Evolutionary conservation across 2,329 filamentous ascomycete species (phyloP).

Genomic region (Phyllosticta citribraziliensis): DNA sequence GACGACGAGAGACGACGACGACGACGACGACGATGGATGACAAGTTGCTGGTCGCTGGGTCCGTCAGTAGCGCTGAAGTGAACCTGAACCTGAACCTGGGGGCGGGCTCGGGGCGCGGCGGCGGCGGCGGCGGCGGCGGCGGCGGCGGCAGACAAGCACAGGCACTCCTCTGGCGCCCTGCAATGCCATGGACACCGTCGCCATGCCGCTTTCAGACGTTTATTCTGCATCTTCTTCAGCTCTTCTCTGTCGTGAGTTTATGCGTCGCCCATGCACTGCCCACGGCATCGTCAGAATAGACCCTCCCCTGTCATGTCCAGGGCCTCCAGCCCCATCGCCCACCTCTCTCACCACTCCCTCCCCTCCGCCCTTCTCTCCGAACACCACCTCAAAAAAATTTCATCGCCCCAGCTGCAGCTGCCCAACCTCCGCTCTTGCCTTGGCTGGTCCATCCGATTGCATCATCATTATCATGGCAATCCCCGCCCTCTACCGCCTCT

Average conservation of each 20-base stretch:
- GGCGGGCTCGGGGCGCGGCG: neutral
- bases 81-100: neutral
- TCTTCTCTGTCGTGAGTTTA: no score
- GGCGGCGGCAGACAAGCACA: neutral
- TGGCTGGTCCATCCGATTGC: neutral
- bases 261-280: no score
- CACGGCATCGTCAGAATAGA: no score
- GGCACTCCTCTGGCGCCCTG: neutral
- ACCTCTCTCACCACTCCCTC: neutral
- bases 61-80: neutral
- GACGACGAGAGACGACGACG: neutral
- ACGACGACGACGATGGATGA: neutral
- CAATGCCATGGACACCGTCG: neutral
- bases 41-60: neutral
- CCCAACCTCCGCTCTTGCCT: neutral
- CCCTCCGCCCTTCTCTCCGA: neutral
- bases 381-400: neutral
- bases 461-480: slow-evolving; percentile 26
- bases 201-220: neutral
- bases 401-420: neutral
- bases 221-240: neutral
- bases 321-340: no score
- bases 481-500: slow-evolving; percentile 52
- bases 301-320: no score
- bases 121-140: no score